phyloP scores from a whole-genome alignment of 768 basidiomycete genomes.

The Leccinum olivaceopallidum region DNA sequence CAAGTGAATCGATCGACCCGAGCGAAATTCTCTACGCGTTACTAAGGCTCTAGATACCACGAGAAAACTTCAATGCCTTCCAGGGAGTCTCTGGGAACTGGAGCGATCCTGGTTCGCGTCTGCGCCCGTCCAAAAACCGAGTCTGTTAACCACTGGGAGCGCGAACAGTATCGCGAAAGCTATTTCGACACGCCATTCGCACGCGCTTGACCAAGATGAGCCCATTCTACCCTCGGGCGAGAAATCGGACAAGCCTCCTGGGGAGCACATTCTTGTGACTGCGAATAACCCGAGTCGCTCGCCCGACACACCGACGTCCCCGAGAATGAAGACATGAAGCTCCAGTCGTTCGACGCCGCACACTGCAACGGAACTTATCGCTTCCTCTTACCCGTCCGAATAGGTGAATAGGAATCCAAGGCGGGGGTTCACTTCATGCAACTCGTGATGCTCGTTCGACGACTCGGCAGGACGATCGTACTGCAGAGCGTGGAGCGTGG shows the following conservation, averaged over 20 bases:
- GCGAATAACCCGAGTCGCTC: constrained; percentile 17
- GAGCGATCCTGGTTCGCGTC: constrained; percentile 13
- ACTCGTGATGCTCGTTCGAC: constrained; percentile 1
- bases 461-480: no score
- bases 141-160: background rate
- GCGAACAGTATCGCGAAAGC: background rate
- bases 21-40: no score
- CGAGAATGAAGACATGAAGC: background rate
- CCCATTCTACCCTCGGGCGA: background rate
- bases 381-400: constrained; percentile 49
- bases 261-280: background rate
- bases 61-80: no score
- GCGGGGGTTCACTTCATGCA: constrained; percentile 57
- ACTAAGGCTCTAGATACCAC: no score
- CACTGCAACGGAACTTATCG: constrained; percentile 37
- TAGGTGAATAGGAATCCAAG: constrained; percentile 61
- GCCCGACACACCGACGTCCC: background rate
- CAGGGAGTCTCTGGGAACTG: constrained; percentile 10
- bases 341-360: constrained; percentile 18
- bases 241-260: background rate
- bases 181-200: background rate
- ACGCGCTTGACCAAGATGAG: background rate
- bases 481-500: no score
- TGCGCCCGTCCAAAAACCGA: background rate
- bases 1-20: no score